Conservation (phyloP, 1,139 yeast species). For the Candida albicans region DNA sequence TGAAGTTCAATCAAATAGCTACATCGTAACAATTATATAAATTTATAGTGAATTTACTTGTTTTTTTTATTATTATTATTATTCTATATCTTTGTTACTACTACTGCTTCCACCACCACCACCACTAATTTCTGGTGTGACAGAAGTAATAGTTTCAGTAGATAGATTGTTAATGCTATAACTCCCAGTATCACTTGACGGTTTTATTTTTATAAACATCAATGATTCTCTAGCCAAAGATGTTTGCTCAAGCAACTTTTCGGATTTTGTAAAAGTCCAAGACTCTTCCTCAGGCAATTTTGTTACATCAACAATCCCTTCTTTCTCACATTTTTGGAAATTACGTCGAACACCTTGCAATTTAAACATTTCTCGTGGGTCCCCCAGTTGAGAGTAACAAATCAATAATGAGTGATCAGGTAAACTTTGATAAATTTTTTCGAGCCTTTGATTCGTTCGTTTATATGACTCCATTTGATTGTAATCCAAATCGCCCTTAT, state of each 20-base stretch:
- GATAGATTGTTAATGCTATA: background rate
- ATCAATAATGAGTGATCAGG: constrained; percentile 64
- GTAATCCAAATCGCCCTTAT: constrained; percentile 23
- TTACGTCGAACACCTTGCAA: constrained; percentile 41
- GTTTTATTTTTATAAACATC: constrained; percentile 49
- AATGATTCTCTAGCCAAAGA: constrained; percentile 56
- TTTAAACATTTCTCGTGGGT: constrained; percentile 51
- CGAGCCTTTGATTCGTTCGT: constrained; percentile 45
- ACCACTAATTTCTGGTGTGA: background rate
- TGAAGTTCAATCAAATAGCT: too few species aligned
- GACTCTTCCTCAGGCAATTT: constrained; percentile 43
- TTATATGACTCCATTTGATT: constrained; percentile 20
- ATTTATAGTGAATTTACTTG: too few species aligned
- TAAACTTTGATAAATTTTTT: constrained; percentile 47
- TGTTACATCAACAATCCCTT: constrained; percentile 33
- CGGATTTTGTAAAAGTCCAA: constrained; percentile 55
- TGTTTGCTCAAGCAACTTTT: constrained; percentile 40
- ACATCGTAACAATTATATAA: too few species aligned
- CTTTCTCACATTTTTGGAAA: constrained; percentile 28
- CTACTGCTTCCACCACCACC: background rate
- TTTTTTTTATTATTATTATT: too few species aligned
- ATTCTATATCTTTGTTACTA: too few species aligned
- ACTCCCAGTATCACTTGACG: background rate
- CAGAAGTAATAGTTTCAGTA: too few species aligned
- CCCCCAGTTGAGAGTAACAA: constrained; percentile 64